Evolutionary conservation across 2,329 filamentous ascomycete genomes (phyloP), one percentile per base, ranked within the genome.

Genomic region (Raffaelea albimanens): DNA sequence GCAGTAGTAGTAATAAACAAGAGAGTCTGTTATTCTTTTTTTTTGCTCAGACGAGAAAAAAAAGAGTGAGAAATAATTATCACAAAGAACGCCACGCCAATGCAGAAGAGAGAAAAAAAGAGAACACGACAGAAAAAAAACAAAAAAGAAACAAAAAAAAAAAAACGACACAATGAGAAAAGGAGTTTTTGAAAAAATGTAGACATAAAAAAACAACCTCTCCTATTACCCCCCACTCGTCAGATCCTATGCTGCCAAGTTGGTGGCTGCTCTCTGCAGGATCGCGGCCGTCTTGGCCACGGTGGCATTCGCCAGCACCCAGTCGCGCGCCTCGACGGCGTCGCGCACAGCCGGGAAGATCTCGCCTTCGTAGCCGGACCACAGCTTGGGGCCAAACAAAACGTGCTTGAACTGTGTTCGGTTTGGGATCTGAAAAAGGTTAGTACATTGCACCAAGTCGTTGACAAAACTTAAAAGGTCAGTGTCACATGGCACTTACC

Each of bases 361-460:
- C 0, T 77, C 76, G 48, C 77, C 76, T 29, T 84, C 76, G 55
- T 83, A 77, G 34, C 76, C 79, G 31, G 82, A 82, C 83, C 87
- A 90, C 3, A 79, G 70, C 58, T 87, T 79, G 1, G 93, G 93
- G 2, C 86, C 91, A 61, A 90, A 95, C 48, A 98, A 69, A 59
- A 94, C 76, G 65, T 96, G 93, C 64, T 94, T 95, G 73, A 89
- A 98, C 66, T 97, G 93, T 5, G 85, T 86, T 54, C 91, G 82
- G 57, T 87, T 87, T 36, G 87, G 86, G 4, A 95, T 76, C 85
- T 89, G 11, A 18, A 11, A 38, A 38, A 41, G 44, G 47, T 80
- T 85, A 73, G 76, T 93, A 31, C 5, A 5, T 45, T 22, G 10
- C 22, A 45, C 14, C 20, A 20, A 34, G 43, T 18, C 21, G 22